Conservation (phyloP, 345 rosid genomes). For the Pistacia integerrima region DNA sequence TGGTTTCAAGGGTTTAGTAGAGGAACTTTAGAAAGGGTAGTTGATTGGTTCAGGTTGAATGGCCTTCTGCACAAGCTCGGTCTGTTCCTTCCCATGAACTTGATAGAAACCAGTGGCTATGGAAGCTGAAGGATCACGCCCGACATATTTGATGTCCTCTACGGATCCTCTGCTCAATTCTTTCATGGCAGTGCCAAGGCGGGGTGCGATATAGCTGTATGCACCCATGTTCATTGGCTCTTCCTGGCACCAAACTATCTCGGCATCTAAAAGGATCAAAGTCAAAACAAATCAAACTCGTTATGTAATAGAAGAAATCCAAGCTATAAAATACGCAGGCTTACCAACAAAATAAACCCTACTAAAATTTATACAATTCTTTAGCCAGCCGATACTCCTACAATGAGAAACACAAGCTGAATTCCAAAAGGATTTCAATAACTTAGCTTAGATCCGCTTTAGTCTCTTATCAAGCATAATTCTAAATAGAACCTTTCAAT, state of each 20-base stretch:
- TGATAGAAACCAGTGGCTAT: slow-evolving; percentile 73
- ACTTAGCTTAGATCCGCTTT: too few species aligned
- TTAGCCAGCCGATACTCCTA: neutral
- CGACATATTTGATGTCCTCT: slow-evolving; percentile 65
- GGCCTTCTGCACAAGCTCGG: slow-evolving; percentile 58
- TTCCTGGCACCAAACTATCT: slow-evolving; percentile 86
- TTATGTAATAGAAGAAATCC: neutral
- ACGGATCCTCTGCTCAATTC: slow-evolving; percentile 49
- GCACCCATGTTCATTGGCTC: slow-evolving; percentile 94
- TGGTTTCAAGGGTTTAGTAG: neutral
- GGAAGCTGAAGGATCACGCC: slow-evolving; percentile 79
- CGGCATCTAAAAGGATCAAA: slow-evolving; percentile 44
- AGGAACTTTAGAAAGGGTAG: slow-evolving; percentile 20
- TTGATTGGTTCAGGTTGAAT: slow-evolving; percentile 57
- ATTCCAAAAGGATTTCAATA: neutral
- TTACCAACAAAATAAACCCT: neutral
- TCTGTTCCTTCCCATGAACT: slow-evolving; percentile 60
- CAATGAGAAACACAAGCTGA: too few species aligned
- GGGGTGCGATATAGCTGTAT: slow-evolving; percentile 54
- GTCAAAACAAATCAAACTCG: neutral
- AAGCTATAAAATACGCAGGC: neutral
- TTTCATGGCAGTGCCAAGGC: slow-evolving; percentile 65
- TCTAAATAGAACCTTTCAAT: neutral
- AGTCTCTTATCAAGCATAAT: neutral
- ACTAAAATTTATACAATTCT: neutral